Conservation (phyloP, 2,329 filamentous ascomycete species). For the Cladobotryum mycophilum region DNA sequence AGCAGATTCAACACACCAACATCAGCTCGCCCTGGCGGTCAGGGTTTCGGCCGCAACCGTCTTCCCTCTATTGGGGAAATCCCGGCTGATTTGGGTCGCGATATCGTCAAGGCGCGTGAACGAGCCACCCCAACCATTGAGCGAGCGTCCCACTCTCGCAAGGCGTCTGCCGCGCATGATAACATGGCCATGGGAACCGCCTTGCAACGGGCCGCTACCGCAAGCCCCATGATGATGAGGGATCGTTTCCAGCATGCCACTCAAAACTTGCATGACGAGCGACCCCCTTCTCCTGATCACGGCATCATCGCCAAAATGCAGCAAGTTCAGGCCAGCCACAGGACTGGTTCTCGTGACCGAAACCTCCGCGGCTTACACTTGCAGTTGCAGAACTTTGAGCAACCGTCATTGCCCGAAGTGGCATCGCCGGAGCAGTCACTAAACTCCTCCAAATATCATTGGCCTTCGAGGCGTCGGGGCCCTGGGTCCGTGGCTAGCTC, state of each 20-base stretch:
- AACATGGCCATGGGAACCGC: conserved; percentile 39
- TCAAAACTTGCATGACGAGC: conserved; percentile 24
- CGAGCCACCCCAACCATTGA: conserved; percentile 20
- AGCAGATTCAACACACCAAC: conserved; percentile 65
- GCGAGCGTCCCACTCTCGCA: conserved; percentile 27
- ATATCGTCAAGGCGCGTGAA: conserved; percentile 22
- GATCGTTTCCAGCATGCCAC: conserved; percentile 36
- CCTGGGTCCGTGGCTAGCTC: conserved; percentile 53
- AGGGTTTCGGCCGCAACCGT: conserved; percentile 56
- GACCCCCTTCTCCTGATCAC: conserved; percentile 59
- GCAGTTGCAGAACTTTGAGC: conserved; percentile 54
- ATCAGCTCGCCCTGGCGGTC: conserved; percentile 53
- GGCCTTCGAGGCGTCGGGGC: conserved; percentile 47
- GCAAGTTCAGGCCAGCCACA: conserved; percentile 50
- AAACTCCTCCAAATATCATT: conserved; percentile 50
- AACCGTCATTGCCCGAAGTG: conserved; percentile 44
- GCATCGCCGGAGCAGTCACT: conserved; percentile 53
- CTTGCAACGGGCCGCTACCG: conserved; percentile 59
- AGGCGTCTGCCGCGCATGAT: conserved; percentile 35
- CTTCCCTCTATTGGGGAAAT: conserved; percentile 71
- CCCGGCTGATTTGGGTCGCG: conserved; percentile 27
- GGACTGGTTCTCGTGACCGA: conserved; percentile 68
- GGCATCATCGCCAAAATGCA: conserved; percentile 55
- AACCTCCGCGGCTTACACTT: conserved; percentile 67
- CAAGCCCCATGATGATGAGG: conserved; percentile 59